Evolutionary conservation across 225 moss, liverwort and hornwort species (phyloP), one percentile per base, ranked within the genome.

Genomic region (Sphagnum contortum): DNA sequence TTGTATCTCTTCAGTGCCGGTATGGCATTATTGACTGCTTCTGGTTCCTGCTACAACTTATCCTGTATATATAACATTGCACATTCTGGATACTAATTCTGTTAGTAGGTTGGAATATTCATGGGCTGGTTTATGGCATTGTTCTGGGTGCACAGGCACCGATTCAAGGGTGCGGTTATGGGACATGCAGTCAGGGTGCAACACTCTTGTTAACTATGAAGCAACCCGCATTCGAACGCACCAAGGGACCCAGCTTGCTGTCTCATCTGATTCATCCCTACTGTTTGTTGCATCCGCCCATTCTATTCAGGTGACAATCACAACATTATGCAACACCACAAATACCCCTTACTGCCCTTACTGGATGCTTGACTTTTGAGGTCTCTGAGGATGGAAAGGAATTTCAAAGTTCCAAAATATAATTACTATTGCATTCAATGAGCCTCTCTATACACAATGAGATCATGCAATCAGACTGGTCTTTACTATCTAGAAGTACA

Each of bases 161-260:
- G 92, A 96, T 81, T 89, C 90, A 47, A 88, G 90, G 70, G 96
- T 92, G 56, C 90, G 87, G 55, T 69, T 96, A 74, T 96, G 92
- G 96, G 96, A 96, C 55, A 71, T 90, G 59, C 78, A 90, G 60
- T 88, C 92, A 54, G 88, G 87, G 48, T 92, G 92, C 78, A 90
- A 96, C 72, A 96, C 92, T 3, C 70, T 96, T 47, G 90, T 96
- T 29, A 96, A 92, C 61, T 92, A 90, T 70, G 92, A 92, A 72
- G 78, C 84, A 50, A 85, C 90, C 8, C 73, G 79, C 68, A 87
- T 88, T 64, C 66, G 79, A 44, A 74, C 83, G 44, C 80, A 75
- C 44, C 85, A 75, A 80, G 88, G 92, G 63, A 81, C 76, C 48
- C 88, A 92, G 73, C 75, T 96, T 65, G 83, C 88, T 47, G 78